Evolutionary conservation across 202 grass and related monocot genomes (phyloP).

Genomic region (Zizania palustris): DNA sequence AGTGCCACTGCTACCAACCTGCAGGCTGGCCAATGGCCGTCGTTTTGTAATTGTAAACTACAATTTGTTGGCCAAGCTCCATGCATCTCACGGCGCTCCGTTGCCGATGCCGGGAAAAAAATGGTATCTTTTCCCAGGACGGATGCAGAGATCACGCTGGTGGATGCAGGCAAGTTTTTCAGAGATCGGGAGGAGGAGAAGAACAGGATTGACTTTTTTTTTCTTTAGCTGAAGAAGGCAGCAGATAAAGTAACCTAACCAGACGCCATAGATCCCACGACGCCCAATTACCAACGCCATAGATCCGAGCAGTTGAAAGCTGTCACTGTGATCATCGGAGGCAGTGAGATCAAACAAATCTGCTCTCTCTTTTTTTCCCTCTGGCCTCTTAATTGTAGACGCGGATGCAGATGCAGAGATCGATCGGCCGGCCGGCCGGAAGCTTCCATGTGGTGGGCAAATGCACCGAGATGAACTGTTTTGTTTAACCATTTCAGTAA

Average conservation of each 20-base stretch:
- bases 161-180: too few relatives aligned
- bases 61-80: neutral
- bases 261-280: constrained; percentile 41
- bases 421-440: too few relatives aligned
- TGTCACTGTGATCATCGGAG: constrained; percentile 9
- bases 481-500: neutral
- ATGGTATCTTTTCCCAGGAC: too few relatives aligned
- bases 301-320: constrained; percentile 2
- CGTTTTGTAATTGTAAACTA: neutral
- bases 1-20: neutral
- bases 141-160: too few relatives aligned
- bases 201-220: neutral
- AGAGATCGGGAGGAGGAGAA: too few relatives aligned
- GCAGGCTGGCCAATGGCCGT: too few relatives aligned
- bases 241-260: too few relatives aligned
- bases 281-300: constrained; percentile 40
- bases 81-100: constrained; percentile 27
- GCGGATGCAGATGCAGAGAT: neutral
- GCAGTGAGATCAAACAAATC: neutral
- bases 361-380: neutral
- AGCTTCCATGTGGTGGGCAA: neutral
- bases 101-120: neutral
- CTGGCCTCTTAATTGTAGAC: neutral
- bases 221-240: too few relatives aligned
- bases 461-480: neutral